Percentiles rank a stretch among this genome's conserved stretches.
These are phyloP conservation scores for Raffaelea deltoideospora DNA, from an alignment of 2,329 filamentous ascomycete genomes.

Conservation along the genomic window DNA sequence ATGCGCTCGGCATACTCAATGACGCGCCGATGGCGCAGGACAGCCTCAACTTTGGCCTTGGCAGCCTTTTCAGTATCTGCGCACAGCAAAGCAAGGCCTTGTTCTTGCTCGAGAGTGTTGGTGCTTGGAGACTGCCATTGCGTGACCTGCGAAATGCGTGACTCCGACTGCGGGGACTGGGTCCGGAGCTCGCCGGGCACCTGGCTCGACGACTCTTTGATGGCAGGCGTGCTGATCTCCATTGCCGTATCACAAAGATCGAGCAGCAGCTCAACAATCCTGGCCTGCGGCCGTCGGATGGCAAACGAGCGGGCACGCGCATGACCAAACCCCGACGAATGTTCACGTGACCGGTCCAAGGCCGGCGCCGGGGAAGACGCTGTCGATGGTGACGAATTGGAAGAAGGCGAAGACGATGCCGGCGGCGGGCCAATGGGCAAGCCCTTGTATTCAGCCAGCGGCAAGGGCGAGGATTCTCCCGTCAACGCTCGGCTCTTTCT, in stretches of 20 bases:
- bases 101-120: slow-evolving; percentile 83
- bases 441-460: slow-evolving; percentile 73
- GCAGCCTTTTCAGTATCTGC: slow-evolving; percentile 77
- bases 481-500: slow-evolving; percentile 49
- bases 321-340: slow-evolving; percentile 61
- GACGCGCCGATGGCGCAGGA: slow-evolving; percentile 80
- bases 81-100: slow-evolving; percentile 75
- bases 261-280: slow-evolving; percentile 87
- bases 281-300: slow-evolving; percentile 71
- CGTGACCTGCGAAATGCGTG: slow-evolving; percentile 80
- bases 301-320: slow-evolving; percentile 77
- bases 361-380: slow-evolving; percentile 54
- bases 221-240: slow-evolving; percentile 84
- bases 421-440: slow-evolving; percentile 65
- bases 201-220: slow-evolving; percentile 66
- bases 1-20: slow-evolving; percentile 95
- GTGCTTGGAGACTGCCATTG: slow-evolving; percentile 94
- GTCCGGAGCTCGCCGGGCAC: slow-evolving; percentile 67
- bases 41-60: slow-evolving; percentile 80
- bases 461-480: slow-evolving; percentile 33
- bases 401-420: too few species aligned
- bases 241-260: slow-evolving; percentile 92
- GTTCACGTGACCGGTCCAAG: slow-evolving; percentile 56
- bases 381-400: slow-evolving; percentile 26
- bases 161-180: slow-evolving; percentile 91